phyloP scores from a whole-genome alignment of 306 rosid species.

The Ziziphus jujuba region DNA sequence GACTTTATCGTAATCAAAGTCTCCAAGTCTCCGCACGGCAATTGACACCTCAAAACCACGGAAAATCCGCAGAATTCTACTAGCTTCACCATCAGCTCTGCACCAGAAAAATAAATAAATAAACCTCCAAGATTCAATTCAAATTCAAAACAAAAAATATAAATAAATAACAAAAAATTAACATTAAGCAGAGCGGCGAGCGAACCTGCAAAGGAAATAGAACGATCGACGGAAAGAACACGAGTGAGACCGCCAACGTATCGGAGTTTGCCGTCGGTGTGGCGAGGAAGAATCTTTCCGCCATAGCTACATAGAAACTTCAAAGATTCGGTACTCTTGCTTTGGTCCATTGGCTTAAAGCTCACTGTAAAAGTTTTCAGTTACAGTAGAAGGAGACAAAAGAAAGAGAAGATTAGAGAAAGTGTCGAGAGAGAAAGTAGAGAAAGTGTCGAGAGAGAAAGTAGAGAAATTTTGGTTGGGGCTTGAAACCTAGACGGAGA shows the following conservation, averaged over 20 bases:
- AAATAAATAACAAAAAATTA: not conserved
- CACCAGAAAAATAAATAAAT: not conserved
- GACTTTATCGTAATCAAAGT: constrained; percentile 67
- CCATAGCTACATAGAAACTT: constrained; percentile 87
- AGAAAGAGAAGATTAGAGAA: not conserved
- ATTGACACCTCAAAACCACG: constrained; percentile 51
- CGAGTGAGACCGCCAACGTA: constrained; percentile 84
- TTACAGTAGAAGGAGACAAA: not conserved
- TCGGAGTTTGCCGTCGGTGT: constrained; percentile 69
- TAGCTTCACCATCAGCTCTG: constrained; percentile 75
- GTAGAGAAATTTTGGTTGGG: not conserved
- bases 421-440: not conserved
- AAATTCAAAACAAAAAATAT: not conserved
- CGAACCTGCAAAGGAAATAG: constrained; percentile 67
- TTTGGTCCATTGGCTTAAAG: constrained; percentile 26
- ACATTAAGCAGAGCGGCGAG: not conserved
- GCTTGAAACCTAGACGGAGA: constrained; percentile 39
- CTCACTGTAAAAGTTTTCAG: not conserved
- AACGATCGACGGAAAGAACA: constrained; percentile 60
- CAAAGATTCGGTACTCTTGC: constrained; percentile 23
- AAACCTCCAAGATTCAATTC: not conserved
- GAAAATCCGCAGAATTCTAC: constrained; percentile 69
- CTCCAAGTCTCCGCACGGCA: constrained; percentile 83
- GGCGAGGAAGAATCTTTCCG: constrained; percentile 81
- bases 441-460: not conserved